Percentiles rank a stretch among this genome's conserved stretches.
These are phyloP conservation scores for Colletotrichum sp. DNA, from an alignment of 2,329 filamentous ascomycete genomes.

Conservation along the genomic window DNA sequence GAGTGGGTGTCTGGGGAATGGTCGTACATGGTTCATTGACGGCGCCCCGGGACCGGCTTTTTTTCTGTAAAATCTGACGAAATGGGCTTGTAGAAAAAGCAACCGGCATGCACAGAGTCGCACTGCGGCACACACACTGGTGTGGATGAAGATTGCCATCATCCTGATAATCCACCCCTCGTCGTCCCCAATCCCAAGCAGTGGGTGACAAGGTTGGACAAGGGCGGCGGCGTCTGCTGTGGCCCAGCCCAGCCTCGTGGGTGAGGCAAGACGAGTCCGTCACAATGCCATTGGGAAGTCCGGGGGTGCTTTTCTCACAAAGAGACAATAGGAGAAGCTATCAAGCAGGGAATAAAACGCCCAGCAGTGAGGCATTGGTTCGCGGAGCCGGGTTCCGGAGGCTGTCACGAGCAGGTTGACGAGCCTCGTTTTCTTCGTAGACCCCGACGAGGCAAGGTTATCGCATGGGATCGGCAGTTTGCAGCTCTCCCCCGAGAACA, in stretches of 20 bases:
- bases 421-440: slow-evolving; percentile 3
- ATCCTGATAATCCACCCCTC: background rate
- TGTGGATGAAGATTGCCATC: background rate
- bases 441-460: background rate
- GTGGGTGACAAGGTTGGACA: background rate
- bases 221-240: background rate
- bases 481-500: background rate
- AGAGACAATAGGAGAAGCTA: background rate
- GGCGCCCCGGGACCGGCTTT: background rate
- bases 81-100: background rate
- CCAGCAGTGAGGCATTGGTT: background rate
- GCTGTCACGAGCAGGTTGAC: background rate
- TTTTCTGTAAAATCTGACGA: background rate
- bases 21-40: background rate
- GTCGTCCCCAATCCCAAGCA: background rate
- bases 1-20: background rate
- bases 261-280: background rate
- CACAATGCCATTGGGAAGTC: background rate
- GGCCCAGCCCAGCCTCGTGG: background rate
- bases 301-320: background rate
- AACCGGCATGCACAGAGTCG: background rate
- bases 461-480: background rate
- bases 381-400: background rate
- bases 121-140: background rate
- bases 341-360: background rate